A percentile compares a stretch with the other conserved stretches of the same genome.
phyloP scores from a whole-genome alignment of 225 moss, liverwort and hornwort species.

The Thuidium tamariscinum region DNA sequence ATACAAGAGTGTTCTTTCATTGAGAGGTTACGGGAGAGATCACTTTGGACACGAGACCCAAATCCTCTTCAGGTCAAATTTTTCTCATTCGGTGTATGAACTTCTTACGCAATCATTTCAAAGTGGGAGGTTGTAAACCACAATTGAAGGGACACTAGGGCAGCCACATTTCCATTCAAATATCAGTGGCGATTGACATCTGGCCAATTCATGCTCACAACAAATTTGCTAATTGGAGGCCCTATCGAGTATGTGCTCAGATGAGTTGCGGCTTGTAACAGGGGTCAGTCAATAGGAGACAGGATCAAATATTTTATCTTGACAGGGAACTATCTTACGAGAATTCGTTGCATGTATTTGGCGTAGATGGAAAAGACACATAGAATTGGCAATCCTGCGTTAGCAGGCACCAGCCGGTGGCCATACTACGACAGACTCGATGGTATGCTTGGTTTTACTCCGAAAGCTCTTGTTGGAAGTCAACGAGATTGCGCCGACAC shows the following conservation, averaged over 20 bases:
- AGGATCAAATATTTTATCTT: not conserved
- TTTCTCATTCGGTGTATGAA: not conserved
- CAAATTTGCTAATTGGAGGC: too few relatives aligned
- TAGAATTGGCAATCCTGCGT: constrained; percentile 25
- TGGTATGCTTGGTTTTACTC: constrained; percentile 49
- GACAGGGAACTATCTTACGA: not conserved
- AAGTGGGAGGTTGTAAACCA: not conserved
- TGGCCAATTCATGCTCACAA: not conserved
- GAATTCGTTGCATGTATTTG: not conserved
- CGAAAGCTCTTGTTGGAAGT: constrained; percentile 18
- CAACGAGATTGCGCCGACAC: constrained; percentile 38
- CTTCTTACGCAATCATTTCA: not conserved
- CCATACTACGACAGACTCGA: constrained; percentile 47
- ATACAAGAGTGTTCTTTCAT: not conserved
- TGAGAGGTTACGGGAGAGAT: not conserved
- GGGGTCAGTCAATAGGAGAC: not conserved
- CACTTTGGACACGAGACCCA: not conserved
- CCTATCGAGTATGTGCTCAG: not conserved
- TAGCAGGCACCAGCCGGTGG: constrained; percentile 24
- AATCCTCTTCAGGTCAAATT: not conserved
- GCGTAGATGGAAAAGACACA: constrained; percentile 50
- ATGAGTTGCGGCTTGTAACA: not conserved
- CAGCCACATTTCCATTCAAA: not conserved
- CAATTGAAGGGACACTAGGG: not conserved
- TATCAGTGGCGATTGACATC: not conserved